Evolutionary conservation across 148 eudicot species (phyloP), one percentile per base, ranked within the genome.

Genomic region (Agrostemma githago): DNA sequence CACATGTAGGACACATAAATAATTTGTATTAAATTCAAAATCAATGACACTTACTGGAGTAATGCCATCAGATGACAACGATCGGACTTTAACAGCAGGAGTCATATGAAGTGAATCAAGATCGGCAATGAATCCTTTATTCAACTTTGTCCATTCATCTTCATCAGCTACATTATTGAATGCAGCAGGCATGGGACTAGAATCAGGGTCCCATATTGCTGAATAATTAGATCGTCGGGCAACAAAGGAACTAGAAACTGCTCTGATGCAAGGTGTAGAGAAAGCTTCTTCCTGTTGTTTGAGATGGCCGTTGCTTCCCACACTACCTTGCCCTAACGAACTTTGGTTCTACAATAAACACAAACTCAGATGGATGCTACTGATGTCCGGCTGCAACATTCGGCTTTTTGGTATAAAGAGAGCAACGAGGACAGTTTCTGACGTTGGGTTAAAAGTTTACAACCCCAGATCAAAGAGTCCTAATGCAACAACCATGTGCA

Each of bases 101-200:
- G 99, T 92, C 78, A 87, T 84, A 68, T 84, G 82, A 83, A 95
- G 83, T 64, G 94, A 84, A 84, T 95, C 99, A 84, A 95, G 97
- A 78, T 95, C 96, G 58, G 96, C 92, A 74, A 87, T 79, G 76
- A 72, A 92, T 66, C 98, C 98, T 77, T 86, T 95, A 70, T 95
- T 92, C 92, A 95, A 79, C 83, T 87, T 86, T 83, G 83, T 68
- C 98, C 99, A 95, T 43, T 86, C 85, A 74, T 95, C 97, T 82
- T 95, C 99, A 77, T 95, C 98, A 62, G 84, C 97, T 68, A 90
- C 84, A 73, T 86, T 81, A 72, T 76, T 82, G 73, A 90, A 78
- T 60, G 88, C 73, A 83, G 85, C 85, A 66, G 99, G 97, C 71
- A 90, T 74, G 57, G 99, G 99, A 76, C 99, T 95, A 58, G 54